Evolutionary conservation across 1,284 basidiomycete species (phyloP).

Genomic region (Ceratobasidium sp.): DNA sequence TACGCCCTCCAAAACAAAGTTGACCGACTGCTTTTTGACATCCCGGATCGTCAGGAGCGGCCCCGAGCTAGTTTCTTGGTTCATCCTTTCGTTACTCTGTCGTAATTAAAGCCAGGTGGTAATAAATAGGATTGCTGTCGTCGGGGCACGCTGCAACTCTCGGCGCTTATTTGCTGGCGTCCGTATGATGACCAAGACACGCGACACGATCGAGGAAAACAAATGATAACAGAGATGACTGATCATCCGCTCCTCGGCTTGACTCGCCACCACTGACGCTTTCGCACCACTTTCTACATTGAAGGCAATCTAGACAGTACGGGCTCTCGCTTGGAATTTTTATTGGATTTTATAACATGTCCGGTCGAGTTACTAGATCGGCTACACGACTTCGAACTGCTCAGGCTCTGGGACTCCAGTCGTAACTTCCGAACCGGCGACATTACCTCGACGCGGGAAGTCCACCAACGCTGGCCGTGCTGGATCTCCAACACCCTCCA

Average conservation of each 20-base stretch:
- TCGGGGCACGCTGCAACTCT: neutral
- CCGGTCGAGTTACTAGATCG: constrained; percentile 15
- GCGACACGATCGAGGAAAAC: neutral
- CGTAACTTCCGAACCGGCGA: no score
- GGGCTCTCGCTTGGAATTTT: neutral
- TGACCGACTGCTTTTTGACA: constrained; percentile 76
- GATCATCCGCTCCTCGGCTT: constrained; percentile 3
- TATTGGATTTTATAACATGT: neutral
- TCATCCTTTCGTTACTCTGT: neutral
- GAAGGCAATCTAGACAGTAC: neutral
- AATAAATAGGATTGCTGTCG: neutral
- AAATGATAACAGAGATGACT: constrained; percentile 12
- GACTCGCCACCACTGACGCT: neutral
- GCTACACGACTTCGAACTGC: neutral
- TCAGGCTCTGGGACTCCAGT: neutral
- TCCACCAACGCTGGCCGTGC: neutral
- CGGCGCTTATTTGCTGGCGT: constrained; percentile 15
- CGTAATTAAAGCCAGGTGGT: neutral
- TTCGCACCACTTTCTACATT: neutral
- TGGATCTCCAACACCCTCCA: neutral
- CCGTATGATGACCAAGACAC: constrained; percentile 17
- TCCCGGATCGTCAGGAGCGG: constrained; percentile 62
- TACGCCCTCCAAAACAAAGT: constrained; percentile 90
- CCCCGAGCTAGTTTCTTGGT: constrained; percentile 12
- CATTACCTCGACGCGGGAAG: neutral